phyloP scores from a whole-genome alignment of 2,329 filamentous ascomycete genomes.

The Aspergillus fijiensis region DNA sequence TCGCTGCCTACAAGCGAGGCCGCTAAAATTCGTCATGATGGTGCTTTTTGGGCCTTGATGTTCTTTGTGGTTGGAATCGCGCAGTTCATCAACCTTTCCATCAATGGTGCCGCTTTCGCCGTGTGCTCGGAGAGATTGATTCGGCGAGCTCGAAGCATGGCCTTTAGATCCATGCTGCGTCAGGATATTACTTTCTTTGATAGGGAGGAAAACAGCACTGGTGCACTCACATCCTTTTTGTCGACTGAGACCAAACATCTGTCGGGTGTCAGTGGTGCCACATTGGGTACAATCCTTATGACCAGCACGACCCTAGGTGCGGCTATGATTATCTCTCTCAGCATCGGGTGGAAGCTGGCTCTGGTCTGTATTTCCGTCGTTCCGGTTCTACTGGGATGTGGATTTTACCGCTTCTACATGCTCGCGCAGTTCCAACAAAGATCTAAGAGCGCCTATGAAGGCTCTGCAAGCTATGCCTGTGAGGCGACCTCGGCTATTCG shows the following conservation, averaged over 20 bases:
- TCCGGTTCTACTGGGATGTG: slow-evolving; percentile 73
- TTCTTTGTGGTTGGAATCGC: slow-evolving; percentile 79
- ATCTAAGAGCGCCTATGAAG: slow-evolving; percentile 75
- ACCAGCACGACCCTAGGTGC: slow-evolving; percentile 76
- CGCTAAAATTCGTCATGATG: slow-evolving; percentile 62
- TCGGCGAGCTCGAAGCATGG: slow-evolving; percentile 74
- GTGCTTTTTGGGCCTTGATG: slow-evolving; percentile 86
- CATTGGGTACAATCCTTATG: slow-evolving; percentile 80
- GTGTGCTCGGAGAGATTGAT: slow-evolving; percentile 84
- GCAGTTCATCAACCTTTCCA: slow-evolving; percentile 66
- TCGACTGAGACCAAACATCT: slow-evolving; percentile 88
- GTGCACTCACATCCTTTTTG: slow-evolving; percentile 82
- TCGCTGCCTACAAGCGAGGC: slow-evolving; percentile 57
- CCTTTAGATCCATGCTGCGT: slow-evolving; percentile 83
- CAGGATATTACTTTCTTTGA: slow-evolving; percentile 95
- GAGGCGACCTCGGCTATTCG: slow-evolving; percentile 93
- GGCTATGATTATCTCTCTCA: slow-evolving; percentile 67
- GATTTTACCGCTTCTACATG: slow-evolving; percentile 86
- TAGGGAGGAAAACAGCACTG: slow-evolving; percentile 81
- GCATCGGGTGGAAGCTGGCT: slow-evolving; percentile 83
- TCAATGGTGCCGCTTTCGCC: slow-evolving; percentile 74
- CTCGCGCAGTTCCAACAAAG: slow-evolving; percentile 75
- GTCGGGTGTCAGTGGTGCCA: slow-evolving; percentile 81
- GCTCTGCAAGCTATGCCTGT: slow-evolving; percentile 82
- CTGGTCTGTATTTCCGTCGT: slow-evolving; percentile 78